Base-by-base conservation (phyloP, 1,284 basidiomycete species). In the Rhodotorula glutinis region DNA sequence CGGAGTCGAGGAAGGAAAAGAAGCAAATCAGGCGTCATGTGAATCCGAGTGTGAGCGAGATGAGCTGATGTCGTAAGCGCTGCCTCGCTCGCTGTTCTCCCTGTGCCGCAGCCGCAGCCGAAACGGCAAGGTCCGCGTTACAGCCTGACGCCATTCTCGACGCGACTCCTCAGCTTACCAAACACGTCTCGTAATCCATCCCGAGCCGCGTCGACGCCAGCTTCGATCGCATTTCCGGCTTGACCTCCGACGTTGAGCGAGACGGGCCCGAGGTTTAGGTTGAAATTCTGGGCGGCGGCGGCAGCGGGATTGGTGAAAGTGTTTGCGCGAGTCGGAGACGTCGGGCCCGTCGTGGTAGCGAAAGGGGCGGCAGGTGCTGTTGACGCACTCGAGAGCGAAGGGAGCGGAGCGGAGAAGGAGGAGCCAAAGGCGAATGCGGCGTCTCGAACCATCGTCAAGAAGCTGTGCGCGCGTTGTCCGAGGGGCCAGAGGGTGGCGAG, bases 261-360 rank as follows among this genome's bases (percentile, higher is more conserved):
- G 66, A 96, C 89, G 0, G 90, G 89, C 11, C 92, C 93, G 38
- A 96, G 84, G 73, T 92, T 91, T 41, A 97, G 82, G 76, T 91
- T 93, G 71, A 96, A 76, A 21, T 58, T 56, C 57, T 54, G 25
- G 87, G 86, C 85, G 16, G 87, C 85, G 61, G 59, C 66, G 25
- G 70, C 61, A 46, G 65, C 70, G 17, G 86, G 86, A 64, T 33
- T 41, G 40, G 30, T 11, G 11, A 38, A 38, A 11, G 33, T 11
- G 44, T 13, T 21, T 27, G n/a, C n/a, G 19, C n/a, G 19, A 49
- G 13, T 3, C 47, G n/a, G 16, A 57, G 21, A 30, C 13, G 59
- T 9, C 29, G 43, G 10, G 1, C 38, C n/a, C 25, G 7, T 33
- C 51, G 30, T 38, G 11, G 33, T 23, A 13, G 40, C 21, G 8